Base-by-base conservation (phyloP, 2,329 filamentous ascomycete species). In the Alternaria tenuissima region DNA sequence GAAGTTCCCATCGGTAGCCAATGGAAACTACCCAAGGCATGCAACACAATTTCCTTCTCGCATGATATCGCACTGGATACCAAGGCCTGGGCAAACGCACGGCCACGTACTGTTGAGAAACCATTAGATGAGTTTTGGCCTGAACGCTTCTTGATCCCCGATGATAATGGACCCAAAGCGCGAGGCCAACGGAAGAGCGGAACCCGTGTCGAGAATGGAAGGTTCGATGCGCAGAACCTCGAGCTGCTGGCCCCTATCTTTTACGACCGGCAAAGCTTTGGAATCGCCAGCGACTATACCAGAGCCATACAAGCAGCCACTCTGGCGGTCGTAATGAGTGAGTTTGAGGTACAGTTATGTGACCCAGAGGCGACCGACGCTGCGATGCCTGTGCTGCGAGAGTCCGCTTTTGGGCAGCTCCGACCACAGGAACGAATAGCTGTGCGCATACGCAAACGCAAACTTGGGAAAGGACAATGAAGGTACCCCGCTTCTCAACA, bases 51-150 rank as follows among this genome's bases (percentile, higher is more conserved):
- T 2, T 55, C 67, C 11, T 70, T 73, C 42, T 72, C 68, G 8
- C 72, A 70, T 7, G 67, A 71, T 20, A 32, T 73, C n/a, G 67
- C 66, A 4, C 49, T 73, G 12, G 69, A 77, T 43, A 57, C 58
- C 1, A 42, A 66, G 28, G 52, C 63, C 3, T 77, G 74, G 75
- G 58, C 61, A 28, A 64, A 68, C 14, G 56, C 63, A 0, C 66
- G 68, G 32, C 64, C 69, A 4, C 55, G 44, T 24, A 60, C 63
- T 2, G 46, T 68, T 1, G 55, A 67, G 14, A 63, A 26, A 32
- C 69, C 72, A 8, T 61, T 76, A 8, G 61, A 70, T 11, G 65
- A 71, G 8, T 76, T 73, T 41, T 75, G 70, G 67, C 60, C 70
- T 8, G 72, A 73, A 51, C 64, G 73, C 0, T 76, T 76, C 43